A percentile compares a stretch with the other conserved stretches of the same genome.
phyloP scores from a whole-genome alignment of 306 rosid genomes.

The Cicer judaicum region DNA sequence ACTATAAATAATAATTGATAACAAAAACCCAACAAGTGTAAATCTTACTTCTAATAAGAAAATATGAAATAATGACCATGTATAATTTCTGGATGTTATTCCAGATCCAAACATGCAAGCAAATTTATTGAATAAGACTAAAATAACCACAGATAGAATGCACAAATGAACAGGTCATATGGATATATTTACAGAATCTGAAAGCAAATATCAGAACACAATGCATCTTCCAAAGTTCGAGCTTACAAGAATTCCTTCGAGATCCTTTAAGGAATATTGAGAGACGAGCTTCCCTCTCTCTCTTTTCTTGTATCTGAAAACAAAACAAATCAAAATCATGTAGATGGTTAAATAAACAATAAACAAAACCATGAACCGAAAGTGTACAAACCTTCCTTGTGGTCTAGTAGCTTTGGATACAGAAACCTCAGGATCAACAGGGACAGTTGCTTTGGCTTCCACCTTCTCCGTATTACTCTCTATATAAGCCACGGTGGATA shows the following conservation, averaged over 20 bases:
- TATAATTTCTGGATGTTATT: neutral
- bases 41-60: constrained; percentile 8
- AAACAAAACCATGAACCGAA: neutral
- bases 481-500: constrained; percentile 37
- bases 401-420: constrained; percentile 77
- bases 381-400: constrained; percentile 78
- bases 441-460: constrained; percentile 51
- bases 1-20: constrained; percentile 11
- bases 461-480: constrained; percentile 46
- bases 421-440: constrained; percentile 44
- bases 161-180: neutral
- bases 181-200: neutral
- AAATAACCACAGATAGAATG: neutral
- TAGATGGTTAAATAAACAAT: neutral
- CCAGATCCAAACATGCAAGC: neutral
- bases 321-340: neutral
- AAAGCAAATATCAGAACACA: constrained; percentile 5
- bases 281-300: constrained; percentile 91
- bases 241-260: constrained; percentile 95
- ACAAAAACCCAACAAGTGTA: constrained; percentile 1
- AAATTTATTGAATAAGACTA: constrained; percentile 8
- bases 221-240: neutral
- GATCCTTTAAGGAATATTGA: constrained; percentile 82
- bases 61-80: constrained; percentile 14
- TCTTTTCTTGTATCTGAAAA: constrained; percentile 78